phyloP scores from a whole-genome alignment of 2,329 filamentous ascomycete species.

The Sarocladium brachiariae region DNA sequence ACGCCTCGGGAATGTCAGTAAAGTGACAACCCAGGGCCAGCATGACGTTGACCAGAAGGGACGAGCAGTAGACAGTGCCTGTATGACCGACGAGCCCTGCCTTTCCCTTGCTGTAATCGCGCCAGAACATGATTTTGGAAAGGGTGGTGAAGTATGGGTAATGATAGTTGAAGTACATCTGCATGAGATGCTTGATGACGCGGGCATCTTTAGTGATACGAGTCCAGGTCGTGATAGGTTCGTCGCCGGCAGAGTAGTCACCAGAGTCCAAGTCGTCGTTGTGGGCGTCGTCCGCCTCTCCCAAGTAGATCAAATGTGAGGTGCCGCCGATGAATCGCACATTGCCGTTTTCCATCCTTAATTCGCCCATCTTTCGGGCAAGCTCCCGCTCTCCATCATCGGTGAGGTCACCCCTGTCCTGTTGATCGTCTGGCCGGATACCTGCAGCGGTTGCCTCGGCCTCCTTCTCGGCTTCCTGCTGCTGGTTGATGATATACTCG shows the following conservation, averaged over 20 bases:
- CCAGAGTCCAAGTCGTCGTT: conserved; percentile 35
- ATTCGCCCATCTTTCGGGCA: conserved; percentile 86
- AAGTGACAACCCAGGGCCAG: conserved; percentile 91
- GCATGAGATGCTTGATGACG: conserved; percentile 79
- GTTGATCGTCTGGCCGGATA: neutral
- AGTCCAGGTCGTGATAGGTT: conserved; percentile 82
- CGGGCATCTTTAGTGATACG: conserved; percentile 72
- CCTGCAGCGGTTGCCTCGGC: conserved; percentile 32
- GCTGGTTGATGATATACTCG: conserved; percentile 38
- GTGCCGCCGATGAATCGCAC: conserved; percentile 91
- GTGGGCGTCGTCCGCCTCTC: conserved; percentile 35
- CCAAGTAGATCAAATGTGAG: conserved; percentile 82
- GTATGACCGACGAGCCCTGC: conserved; percentile 38
- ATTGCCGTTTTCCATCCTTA: conserved; percentile 79
- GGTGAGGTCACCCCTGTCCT: conserved; percentile 24
- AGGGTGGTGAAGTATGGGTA: conserved; percentile 93
- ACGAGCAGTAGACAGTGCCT: conserved; percentile 72
- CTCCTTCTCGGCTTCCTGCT: conserved; percentile 32
- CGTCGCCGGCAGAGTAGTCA: conserved; percentile 46
- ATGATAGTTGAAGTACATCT: conserved; percentile 98
- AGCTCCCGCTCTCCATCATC: conserved; percentile 67
- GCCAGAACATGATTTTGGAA: conserved; percentile 78
- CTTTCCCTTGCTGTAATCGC: conserved; percentile 72
- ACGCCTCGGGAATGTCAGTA: conserved; percentile 67
- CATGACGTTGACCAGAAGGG: conserved; percentile 88